Percentiles rank a stretch among this genome's conserved stretches.
Evolutionary conservation across 805 yeast genomes (phyloP).

Genomic region (Ascoidea rubescens): DNA sequence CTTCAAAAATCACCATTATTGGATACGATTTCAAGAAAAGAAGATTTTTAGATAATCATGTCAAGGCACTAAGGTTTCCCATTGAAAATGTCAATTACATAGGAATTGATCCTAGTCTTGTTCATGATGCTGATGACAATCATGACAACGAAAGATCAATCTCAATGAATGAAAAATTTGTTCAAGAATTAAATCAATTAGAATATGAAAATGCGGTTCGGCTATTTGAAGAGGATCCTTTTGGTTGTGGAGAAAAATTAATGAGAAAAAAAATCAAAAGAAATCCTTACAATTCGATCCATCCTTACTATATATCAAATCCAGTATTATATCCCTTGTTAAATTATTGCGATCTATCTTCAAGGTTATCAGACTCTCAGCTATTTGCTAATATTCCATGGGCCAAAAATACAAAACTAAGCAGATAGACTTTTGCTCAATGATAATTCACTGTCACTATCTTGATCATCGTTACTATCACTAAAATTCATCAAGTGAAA

Average conservation of each 20-base stretch:
- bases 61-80: constrained; percentile 33
- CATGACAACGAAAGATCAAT: too few species aligned
- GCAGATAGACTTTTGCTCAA: too few species aligned
- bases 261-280: constrained; percentile 34
- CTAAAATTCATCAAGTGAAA: background rate
- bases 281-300: constrained; percentile 38
- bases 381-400: background rate
- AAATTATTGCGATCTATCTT: too few species aligned
- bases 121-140: too few species aligned
- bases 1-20: constrained; percentile 37
- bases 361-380: background rate
- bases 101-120: constrained; percentile 47
- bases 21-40: constrained; percentile 65
- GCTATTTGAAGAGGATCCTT: constrained; percentile 42
- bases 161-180: constrained; percentile 31
- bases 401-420: too few species aligned
- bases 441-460: too few species aligned
- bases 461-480: background rate
- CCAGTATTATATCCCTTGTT: constrained; percentile 6
- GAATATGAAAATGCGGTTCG: constrained; percentile 41
- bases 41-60: constrained; percentile 44
- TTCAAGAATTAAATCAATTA: constrained; percentile 26
- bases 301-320: constrained; percentile 20
- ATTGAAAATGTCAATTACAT: constrained; percentile 27
- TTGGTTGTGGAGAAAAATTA: constrained; percentile 34